These are phyloP conservation scores for Penicilliopsis zonata DNA, from an alignment of 495 filamentous ascomycete genomes.

Conservation along the genomic window DNA sequence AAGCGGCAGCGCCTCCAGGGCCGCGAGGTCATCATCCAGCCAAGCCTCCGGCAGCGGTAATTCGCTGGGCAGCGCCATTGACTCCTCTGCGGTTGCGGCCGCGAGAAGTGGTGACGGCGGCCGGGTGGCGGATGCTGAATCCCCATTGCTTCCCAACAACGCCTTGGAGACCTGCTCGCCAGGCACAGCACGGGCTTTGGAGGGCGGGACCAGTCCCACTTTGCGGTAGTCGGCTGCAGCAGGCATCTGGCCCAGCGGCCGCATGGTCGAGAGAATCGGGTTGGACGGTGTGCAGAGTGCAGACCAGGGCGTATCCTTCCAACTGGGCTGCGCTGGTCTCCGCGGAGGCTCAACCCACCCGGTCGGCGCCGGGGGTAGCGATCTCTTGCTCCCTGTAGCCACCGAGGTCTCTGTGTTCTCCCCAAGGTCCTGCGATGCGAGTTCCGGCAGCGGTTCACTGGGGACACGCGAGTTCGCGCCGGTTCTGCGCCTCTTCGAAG, in stretches of 20 bases:
- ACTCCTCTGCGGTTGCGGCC: constrained; percentile 6
- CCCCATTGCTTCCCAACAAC: neutral
- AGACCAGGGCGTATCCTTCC: constrained; percentile 45
- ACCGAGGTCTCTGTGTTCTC: no score
- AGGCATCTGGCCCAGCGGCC: constrained; percentile 16
- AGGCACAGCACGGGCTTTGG: constrained; percentile 3
- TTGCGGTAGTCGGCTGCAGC: constrained; percentile 17
- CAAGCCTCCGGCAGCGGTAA: constrained; percentile 1
- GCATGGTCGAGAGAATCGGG: constrained; percentile 18
- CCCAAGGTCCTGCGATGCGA: no score
- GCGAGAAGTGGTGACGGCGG: neutral
- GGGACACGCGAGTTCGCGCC: no score
- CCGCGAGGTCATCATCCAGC: constrained; percentile 6
- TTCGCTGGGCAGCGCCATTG: constrained; percentile 5
- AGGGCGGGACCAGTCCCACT: constrained; percentile 12
- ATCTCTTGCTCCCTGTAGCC: no score
- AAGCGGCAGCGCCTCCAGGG: constrained; percentile 11
- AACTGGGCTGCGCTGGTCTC: constrained; percentile 52
- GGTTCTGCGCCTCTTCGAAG: no score
- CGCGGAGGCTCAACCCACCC: constrained; percentile 63
- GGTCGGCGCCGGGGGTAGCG: no score
- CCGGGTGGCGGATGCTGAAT: no score
- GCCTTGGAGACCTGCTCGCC: no score
- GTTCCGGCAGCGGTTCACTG: no score
- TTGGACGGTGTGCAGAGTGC: constrained; percentile 14